Base-by-base conservation (phyloP, 495 filamentous ascomycete species). In the Massariosphaeria phaeospora region DNA sequence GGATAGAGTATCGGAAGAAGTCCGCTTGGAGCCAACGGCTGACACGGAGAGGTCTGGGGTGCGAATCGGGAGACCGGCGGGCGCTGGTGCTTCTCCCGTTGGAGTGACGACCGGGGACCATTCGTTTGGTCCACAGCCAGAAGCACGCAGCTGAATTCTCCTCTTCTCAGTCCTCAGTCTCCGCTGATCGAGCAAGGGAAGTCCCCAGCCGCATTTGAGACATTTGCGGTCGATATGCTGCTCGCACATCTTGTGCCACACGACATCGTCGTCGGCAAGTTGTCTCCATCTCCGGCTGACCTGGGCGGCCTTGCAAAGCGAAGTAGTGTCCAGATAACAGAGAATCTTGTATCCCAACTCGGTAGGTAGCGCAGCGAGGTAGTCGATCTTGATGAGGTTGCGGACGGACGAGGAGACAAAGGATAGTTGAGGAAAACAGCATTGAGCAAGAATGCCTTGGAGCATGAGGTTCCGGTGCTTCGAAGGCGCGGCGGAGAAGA, bases 181-280 rank as follows among this genome's bases (percentile, higher is more conserved):
- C 68, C 94, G 95, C 52, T 89, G 79, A 61, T 97, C 93, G 48
- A 98, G 68, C 41, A 93, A 73, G 38, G 93, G 93, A 40, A 99
- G 68, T 2, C 93, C 93, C 90, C 89, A 96, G 13, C 94, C 91
- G 65, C 93, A 99, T 66, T 96, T 96, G 42, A 83, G 90, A 71
- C 93, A 99, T 67, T 96, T 97, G 43, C 91, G 78, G 62, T 93
- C 89, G 48, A 95, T 97, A 64, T 99, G 93, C 64, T 99, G 93
- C 72, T 96, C 91, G 65, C 93, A 99, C 91, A 99, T 97, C 49
- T 84, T 85, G 61, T 96, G 91, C 93, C 93, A 99, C 1, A 99
- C 93, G 21, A 96, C 84, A 70, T 99, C 91, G 65, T 95, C 90
- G 67, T 96, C 94, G 1, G 93, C 93, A 23, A 99, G 69, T 45